Conservation (phyloP, 2,329 filamentous ascomycete species). For the Stachybotrys chartarum region DNA sequence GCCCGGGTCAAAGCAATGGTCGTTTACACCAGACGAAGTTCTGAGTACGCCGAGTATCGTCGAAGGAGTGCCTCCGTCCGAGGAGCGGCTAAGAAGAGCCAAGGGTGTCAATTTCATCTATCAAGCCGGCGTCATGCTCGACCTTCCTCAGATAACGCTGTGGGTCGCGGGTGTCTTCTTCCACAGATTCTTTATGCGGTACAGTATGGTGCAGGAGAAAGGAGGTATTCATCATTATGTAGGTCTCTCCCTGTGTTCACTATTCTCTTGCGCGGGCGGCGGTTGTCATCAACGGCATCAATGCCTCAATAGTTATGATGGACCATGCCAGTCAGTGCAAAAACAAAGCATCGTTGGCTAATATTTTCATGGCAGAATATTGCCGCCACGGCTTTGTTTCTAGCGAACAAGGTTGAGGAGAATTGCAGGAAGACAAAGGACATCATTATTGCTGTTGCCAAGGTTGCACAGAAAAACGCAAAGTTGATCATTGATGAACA, state of each 20-base stretch:
- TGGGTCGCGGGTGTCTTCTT: constrained; percentile 92
- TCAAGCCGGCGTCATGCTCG: constrained; percentile 86
- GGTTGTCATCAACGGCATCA: no score
- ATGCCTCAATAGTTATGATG: neutral
- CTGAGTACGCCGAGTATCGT: constrained; percentile 75
- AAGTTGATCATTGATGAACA: constrained; percentile 90
- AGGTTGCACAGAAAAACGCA: constrained; percentile 90
- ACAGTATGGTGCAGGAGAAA: constrained; percentile 68
- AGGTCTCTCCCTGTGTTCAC: constrained; percentile 22
- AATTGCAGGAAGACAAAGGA: constrained; percentile 95
- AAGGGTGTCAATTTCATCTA: constrained; percentile 97
- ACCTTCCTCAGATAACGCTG: constrained; percentile 84
- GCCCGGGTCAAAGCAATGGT: constrained; percentile 62
- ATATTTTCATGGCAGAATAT: constrained; percentile 50
- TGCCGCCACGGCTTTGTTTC: constrained; percentile 83
- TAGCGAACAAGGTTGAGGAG: constrained; percentile 96
- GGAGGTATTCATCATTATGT: constrained; percentile 86
- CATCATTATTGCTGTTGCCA: constrained; percentile 86
- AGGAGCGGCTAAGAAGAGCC: constrained; percentile 73
- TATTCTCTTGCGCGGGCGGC: neutral
- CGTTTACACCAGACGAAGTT: constrained; percentile 79
- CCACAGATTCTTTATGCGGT: constrained; percentile 92
- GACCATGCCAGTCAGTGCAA: no score
- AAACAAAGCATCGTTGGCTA: no score
- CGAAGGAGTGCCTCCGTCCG: constrained; percentile 68